Evolutionary conservation across 2,329 filamentous ascomycete genomes (phyloP).

Genomic region (Penicillium sp.): DNA sequence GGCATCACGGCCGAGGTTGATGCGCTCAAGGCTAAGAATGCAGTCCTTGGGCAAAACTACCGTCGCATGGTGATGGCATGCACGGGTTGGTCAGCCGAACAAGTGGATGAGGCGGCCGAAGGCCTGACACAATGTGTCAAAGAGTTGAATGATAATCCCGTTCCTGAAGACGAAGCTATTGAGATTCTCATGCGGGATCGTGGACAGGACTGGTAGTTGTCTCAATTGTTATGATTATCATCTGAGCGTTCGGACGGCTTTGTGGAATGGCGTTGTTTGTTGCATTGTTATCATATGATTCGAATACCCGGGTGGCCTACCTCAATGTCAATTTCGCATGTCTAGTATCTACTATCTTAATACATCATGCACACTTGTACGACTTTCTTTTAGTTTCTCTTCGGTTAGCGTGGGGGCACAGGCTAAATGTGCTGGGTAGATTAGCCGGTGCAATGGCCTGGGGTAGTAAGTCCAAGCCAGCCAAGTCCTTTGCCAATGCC

Average conservation of each 20-base stretch:
- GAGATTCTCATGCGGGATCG: conserved; percentile 54
- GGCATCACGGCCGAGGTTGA: conserved; percentile 71
- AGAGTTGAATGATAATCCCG: conserved; percentile 67
- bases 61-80: conserved; percentile 86
- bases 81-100: conserved; percentile 75
- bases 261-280: conserved; percentile 27
- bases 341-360: conserved; percentile 29
- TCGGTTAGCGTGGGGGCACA: conserved; percentile 9
- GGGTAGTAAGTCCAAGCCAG: conserved; percentile 3
- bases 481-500: conserved; percentile 10
- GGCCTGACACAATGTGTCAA: conserved; percentile 85
- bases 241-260: conserved; percentile 32
- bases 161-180: conserved; percentile 52
- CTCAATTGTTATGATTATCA: conserved; percentile 11
- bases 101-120: conserved; percentile 81
- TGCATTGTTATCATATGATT: conserved; percentile 28
- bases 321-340: conserved; percentile 26
- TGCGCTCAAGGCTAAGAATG: conserved; percentile 76
- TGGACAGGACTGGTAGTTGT: conserved; percentile 51
- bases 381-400: not conserved
- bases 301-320: conserved; percentile 34
- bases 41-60: conserved; percentile 86
- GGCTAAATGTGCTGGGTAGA: conserved; percentile 22
- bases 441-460: conserved; percentile 21
- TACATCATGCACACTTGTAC: conserved; percentile 6